Evolutionary conservation across 2,329 filamentous ascomycete genomes (phyloP).

Genomic region (Penicillium aurantiogriseum): DNA sequence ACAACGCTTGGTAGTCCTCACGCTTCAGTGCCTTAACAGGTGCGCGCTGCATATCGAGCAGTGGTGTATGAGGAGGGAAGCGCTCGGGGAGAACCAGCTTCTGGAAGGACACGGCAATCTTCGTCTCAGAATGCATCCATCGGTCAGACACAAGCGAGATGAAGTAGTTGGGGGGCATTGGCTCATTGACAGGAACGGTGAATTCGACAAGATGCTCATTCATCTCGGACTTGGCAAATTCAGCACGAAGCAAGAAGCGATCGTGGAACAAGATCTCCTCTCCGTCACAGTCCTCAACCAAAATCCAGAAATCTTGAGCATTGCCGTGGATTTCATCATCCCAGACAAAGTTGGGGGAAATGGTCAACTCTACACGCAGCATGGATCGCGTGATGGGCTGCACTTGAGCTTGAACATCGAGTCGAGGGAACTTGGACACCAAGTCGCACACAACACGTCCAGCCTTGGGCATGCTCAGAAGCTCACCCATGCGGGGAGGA

Average conservation of each 20-base stretch:
- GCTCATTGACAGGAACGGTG: conserved; percentile 92
- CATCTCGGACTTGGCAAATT: conserved; percentile 79
- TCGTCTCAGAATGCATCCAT: conserved; percentile 98
- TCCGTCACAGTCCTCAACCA: conserved; percentile 96
- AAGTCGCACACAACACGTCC: conserved; percentile 81
- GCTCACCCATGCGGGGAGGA: conserved; percentile 91
- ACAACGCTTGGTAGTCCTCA: conserved; percentile 76
- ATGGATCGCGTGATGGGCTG: conserved; percentile 94
- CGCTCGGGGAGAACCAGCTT: conserved; percentile 93
- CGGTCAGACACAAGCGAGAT: conserved; percentile 90
- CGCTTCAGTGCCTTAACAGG: conserved; percentile 85
- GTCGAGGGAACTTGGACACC: conserved; percentile 86
- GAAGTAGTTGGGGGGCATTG: conserved; percentile 98
- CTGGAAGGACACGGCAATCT: conserved; percentile 88
- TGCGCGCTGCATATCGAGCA: conserved; percentile 87
- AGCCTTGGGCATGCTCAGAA: conserved; percentile 84
- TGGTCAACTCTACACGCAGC: conserved; percentile 83
- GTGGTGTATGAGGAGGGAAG: conserved; percentile 88
- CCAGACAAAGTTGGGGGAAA: conserved; percentile 95
- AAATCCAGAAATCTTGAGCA: conserved; percentile 92
- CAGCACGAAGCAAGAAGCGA: conserved; percentile 84
- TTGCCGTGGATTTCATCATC: conserved; percentile 83
- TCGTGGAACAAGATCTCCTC: conserved; percentile 95
- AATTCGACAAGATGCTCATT: conserved; percentile 96
- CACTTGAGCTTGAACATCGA: conserved; percentile 89